Percentiles rank a stretch among this genome's conserved stretches.
Evolutionary conservation across 495 filamentous ascomycete genomes (phyloP).

Genomic region (Tuber indicum): DNA sequence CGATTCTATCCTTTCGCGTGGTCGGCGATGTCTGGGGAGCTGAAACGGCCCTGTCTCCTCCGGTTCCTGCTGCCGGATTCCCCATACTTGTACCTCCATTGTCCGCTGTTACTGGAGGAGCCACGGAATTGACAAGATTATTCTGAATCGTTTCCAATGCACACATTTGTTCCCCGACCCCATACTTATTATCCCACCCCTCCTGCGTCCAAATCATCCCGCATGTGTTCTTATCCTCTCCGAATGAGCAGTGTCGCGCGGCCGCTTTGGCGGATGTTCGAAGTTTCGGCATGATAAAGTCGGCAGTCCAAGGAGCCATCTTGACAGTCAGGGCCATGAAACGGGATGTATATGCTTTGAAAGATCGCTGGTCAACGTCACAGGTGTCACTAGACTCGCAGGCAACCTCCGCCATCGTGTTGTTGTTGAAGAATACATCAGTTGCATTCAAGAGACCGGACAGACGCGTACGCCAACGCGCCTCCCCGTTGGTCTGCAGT

Average conservation of each 20-base stretch:
- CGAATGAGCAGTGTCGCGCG: conserved; percentile 61
- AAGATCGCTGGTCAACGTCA: conserved; percentile 70
- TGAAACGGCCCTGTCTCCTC: conserved; percentile 16
- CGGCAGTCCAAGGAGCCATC: conserved; percentile 60
- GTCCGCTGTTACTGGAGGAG: conserved; percentile 52
- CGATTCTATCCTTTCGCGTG: conserved; percentile 43
- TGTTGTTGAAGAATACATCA: conserved; percentile 55
- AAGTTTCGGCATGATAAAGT: conserved; percentile 59
- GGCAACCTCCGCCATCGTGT: conserved; percentile 61
- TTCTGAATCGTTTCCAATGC: conserved; percentile 56
- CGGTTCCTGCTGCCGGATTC: conserved; percentile 54
- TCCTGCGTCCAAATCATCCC: conserved; percentile 56
- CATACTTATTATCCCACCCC: conserved; percentile 54
- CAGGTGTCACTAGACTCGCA: conserved; percentile 52
- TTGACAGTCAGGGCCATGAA: conserved; percentile 67
- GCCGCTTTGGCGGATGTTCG: conserved; percentile 60
- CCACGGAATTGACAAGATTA: conserved; percentile 46
- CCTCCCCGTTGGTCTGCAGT: conserved; percentile 40
- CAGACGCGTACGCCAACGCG: conserved; percentile 28
- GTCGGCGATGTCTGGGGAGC: conserved; percentile 20
- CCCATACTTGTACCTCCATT: conserved; percentile 58
- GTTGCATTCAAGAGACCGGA: conserved; percentile 55
- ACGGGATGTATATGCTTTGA: conserved; percentile 78
- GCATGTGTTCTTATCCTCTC: conserved; percentile 52
- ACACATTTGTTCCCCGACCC: conserved; percentile 56